Base-by-base conservation (phyloP, 768 basidiomycete species). In the Mrakia gelida region DNA sequence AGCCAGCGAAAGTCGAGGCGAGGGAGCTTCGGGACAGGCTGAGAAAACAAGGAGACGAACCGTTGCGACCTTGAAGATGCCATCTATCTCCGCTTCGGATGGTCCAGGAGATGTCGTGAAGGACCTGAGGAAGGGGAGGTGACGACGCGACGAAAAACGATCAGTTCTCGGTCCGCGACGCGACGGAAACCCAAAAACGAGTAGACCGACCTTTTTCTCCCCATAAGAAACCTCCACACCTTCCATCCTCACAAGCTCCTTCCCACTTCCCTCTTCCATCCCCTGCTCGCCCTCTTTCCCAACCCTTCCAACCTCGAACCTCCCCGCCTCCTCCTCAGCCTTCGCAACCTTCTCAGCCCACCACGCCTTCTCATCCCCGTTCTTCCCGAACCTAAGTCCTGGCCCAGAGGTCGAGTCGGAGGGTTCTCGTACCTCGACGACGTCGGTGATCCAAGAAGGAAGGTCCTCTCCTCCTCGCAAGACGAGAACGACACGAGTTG, bases 21-120 rank as follows among this genome's bases (percentile, higher is more conserved):
- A n/a, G 1, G 38, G 41, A 16, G 32, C n/a, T n/a, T n/a, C n/a
- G n/a, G n/a, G n/a, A n/a, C n/a, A n/a, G n/a, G n/a, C n/a, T n/a
- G n/a, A n/a, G n/a, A n/a, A 45, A 30, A 63, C 23, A 45, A 3
- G 67, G 18, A 28, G 10, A 34, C 0, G 16, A 3, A 80, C 93
- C 96, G 82, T 98, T 99, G 32, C 90, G 85, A 13, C 96, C 95
- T 81, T 91, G 89, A 18, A 99, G 89, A 81, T 95, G 92, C 93
- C 94, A 98, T 41, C 92, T 88, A 63, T 95, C 91, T 59, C 94
- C 93, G 80, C 89, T 88, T 3, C 87, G 87, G 79, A 98, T 90
- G 56, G 89, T 88, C 96, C 95, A 98, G 75, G 88, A 88, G 68
- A 98, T 89, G 76, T 90, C 85, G 79, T 88, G 87, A 2, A 99